Evolutionary conservation across 2,329 filamentous ascomycete species (phyloP).

Genomic region (Exutisphaerella laricina): DNA sequence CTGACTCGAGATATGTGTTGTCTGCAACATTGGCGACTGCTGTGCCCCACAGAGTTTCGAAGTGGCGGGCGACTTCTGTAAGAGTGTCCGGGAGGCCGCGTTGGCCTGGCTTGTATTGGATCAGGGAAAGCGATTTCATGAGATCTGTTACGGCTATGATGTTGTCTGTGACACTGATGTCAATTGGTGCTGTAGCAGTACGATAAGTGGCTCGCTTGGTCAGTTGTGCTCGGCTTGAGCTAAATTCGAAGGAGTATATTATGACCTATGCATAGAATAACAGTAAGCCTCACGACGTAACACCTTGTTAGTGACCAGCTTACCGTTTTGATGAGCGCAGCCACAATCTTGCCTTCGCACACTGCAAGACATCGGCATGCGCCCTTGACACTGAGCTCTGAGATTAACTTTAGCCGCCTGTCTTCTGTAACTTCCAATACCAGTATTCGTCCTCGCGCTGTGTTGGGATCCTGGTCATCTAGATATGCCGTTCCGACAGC

Average conservation of each 20-base stretch:
- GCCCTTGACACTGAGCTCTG: slow-evolving; percentile 65
- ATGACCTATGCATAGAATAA: slow-evolving; percentile 43
- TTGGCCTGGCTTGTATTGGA: slow-evolving; percentile 62
- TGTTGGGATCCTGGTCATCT: slow-evolving; percentile 49
- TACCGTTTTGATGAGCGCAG: slow-evolving; percentile 84
- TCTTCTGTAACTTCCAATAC: slow-evolving; percentile 76
- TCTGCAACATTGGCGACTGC: slow-evolving; percentile 66
- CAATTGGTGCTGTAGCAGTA: slow-evolving; percentile 76
- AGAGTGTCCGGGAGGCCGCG: slow-evolving; percentile 53
- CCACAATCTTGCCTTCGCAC: slow-evolving; percentile 71
- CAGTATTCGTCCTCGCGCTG: slow-evolving; percentile 69
- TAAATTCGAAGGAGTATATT: slow-evolving; percentile 54
- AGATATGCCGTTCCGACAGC: slow-evolving; percentile 84
- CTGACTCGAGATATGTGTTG: slow-evolving; percentile 73
- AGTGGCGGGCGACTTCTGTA: slow-evolving; percentile 71
- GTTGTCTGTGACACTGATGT: slow-evolving; percentile 67
- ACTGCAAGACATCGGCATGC: slow-evolving; percentile 74
- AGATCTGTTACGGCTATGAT: slow-evolving; percentile 81
- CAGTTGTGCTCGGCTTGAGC: slow-evolving; percentile 50
- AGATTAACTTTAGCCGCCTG: slow-evolving; percentile 65
- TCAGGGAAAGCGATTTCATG: slow-evolving; percentile 83
- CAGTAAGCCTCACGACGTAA: neutral
- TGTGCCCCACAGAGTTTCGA: slow-evolving; percentile 75
- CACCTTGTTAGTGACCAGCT: slow-evolving; percentile 26
- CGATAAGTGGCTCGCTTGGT: slow-evolving; percentile 70